phyloP scores from a whole-genome alignment of 2,329 filamentous ascomycete species.

The Pseudocercospora macadamiae region DNA sequence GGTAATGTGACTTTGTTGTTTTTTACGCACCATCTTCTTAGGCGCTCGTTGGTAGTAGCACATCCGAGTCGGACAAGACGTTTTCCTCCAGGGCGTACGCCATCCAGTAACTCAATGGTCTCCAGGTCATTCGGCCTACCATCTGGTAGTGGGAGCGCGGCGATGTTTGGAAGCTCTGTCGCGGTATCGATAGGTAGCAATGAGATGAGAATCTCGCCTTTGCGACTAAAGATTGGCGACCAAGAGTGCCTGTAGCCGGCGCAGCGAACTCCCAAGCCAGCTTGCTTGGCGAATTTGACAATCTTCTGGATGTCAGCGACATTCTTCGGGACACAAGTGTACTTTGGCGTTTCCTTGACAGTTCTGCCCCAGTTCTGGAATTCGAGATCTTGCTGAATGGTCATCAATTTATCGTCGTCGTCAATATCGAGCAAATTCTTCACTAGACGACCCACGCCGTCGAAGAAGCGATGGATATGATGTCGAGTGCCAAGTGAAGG shows the following conservation, averaged over 20 bases:
- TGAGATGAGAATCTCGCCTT: conserved; percentile 17
- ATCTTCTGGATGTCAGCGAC: conserved; percentile 20
- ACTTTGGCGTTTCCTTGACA: conserved; percentile 12
- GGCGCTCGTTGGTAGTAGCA: conserved; percentile 18
- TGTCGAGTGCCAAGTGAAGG: conserved; percentile 13
- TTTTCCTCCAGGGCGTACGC: conserved; percentile 8
- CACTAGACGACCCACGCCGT: not conserved
- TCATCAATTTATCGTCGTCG: conserved; percentile 16
- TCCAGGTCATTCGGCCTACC: conserved; percentile 13
- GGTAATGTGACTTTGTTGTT: conserved; percentile 17
- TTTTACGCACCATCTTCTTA: conserved; percentile 19
- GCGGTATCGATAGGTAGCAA: conserved; percentile 13
- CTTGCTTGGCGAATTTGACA: conserved; percentile 15
- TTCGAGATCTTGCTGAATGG: conserved; percentile 14
- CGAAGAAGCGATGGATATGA: conserved; percentile 13
- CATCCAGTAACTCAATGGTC: conserved; percentile 14
- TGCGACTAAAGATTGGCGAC: conserved; percentile 16
- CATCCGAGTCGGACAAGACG: conserved; percentile 14
- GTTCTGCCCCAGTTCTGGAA: conserved; percentile 21
- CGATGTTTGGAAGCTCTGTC: conserved; percentile 12
- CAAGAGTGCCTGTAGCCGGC: conserved; percentile 18
- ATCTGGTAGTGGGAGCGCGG: conserved; percentile 10
- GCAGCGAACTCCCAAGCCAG: conserved; percentile 13
- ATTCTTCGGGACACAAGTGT: conserved; percentile 15
- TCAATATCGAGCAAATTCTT: conserved; percentile 14